Evolutionary conservation across 371 early-diverging fungal genomes (phyloP).

Genomic region (Funneliformis caledonium): DNA sequence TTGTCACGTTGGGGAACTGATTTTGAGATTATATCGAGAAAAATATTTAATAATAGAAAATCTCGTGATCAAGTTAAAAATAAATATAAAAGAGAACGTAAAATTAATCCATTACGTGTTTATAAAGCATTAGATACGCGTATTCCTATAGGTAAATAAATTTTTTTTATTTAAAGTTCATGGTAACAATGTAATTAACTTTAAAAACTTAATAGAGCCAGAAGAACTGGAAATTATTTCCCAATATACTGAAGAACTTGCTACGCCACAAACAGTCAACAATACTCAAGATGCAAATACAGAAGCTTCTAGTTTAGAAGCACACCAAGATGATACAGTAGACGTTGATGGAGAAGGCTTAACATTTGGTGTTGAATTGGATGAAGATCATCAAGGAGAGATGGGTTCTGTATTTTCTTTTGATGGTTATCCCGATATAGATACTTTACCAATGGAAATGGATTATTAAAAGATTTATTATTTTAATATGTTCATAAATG

Average conservation of each 20-base stretch:
- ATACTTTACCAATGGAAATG: too few relatives aligned
- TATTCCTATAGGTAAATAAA: slow-evolving; percentile 53
- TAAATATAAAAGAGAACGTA: slow-evolving; percentile 74
- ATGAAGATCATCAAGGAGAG: background rate
- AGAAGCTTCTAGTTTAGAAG: background rate
- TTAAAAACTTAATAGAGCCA: background rate
- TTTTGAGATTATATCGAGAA: slow-evolving; percentile 66
- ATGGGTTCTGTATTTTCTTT: too few relatives aligned
- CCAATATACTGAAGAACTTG: background rate
- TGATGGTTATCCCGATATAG: too few relatives aligned
- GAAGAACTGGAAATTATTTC: background rate
- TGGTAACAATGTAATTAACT: background rate
- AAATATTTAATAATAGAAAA: slow-evolving; percentile 58
- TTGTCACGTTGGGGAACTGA: slow-evolving; percentile 79
- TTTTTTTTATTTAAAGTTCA: background rate
- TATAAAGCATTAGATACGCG: slow-evolving; percentile 56
- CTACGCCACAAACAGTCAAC: background rate
- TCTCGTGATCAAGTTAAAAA: slow-evolving; percentile 64
- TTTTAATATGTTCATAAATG: too few relatives aligned
- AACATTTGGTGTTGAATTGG: background rate
- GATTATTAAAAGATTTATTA: too few relatives aligned
- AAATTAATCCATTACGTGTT: slow-evolving; percentile 56
- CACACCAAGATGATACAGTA: background rate
- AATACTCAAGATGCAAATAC: background rate
- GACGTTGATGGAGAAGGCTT: background rate